Evolutionary conservation across 768 basidiomycete genomes (phyloP).

Genomic region (Lentinus brumalis): DNA sequence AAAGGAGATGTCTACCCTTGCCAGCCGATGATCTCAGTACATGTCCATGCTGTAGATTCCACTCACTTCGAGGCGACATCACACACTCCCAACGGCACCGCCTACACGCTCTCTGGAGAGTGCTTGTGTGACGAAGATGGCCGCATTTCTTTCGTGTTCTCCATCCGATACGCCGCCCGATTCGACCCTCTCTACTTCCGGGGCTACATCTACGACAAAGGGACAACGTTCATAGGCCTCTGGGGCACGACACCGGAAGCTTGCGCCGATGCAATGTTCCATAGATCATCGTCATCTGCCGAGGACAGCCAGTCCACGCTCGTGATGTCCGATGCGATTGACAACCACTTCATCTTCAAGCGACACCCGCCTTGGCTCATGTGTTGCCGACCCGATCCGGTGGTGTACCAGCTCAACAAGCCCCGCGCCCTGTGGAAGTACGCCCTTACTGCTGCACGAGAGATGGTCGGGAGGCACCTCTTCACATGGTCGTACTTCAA

Average conservation of each 20-base stretch:
- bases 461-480: neutral
- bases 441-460: constrained; percentile 31
- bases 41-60: constrained; percentile 10
- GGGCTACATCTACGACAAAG: constrained; percentile 10
- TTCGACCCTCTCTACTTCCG: constrained; percentile 10
- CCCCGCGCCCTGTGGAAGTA: constrained; percentile 35
- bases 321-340: neutral
- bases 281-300: neutral
- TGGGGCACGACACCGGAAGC: neutral
- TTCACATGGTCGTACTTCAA: constrained; percentile 37
- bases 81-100: constrained; percentile 10
- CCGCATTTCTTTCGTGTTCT: constrained; percentile 13
- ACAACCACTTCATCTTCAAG: constrained; percentile 28
- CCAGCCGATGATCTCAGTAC: constrained; percentile 17
- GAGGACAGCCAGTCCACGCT: neutral
- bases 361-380: constrained; percentile 25
- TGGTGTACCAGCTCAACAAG: constrained; percentile 24
- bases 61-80: constrained; percentile 10
- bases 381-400: constrained; percentile 27
- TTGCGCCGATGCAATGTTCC: neutral
- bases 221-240: constrained; percentile 2
- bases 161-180: constrained; percentile 10
- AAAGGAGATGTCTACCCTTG: constrained; percentile 13
- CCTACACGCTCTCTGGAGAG: constrained; percentile 18
- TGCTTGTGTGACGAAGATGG: constrained; percentile 19